Conservation (phyloP, 139 green algal species). For the Tetradesmus lagerheimii region DNA sequence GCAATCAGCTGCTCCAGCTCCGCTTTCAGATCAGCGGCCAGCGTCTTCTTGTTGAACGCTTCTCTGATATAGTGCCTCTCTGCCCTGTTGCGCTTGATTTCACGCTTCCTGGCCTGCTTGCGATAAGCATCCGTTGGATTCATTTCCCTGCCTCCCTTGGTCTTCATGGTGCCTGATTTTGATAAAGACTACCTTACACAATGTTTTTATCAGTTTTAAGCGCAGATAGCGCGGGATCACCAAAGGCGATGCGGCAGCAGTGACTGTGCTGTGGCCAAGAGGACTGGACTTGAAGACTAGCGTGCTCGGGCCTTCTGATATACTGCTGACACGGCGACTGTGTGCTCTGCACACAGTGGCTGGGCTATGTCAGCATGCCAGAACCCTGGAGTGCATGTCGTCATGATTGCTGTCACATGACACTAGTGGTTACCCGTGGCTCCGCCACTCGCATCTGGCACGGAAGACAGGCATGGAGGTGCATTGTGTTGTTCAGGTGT, state of each 20-base stretch:
- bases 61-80: constrained; percentile 88
- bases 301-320: too few species aligned
- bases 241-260: neutral
- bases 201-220: too few species aligned
- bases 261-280: neutral
- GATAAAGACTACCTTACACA: neutral
- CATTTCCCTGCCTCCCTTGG: constrained; percentile 56
- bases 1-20: constrained; percentile 85
- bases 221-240: neutral
- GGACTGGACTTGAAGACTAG: too few species aligned
- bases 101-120: constrained; percentile 84
- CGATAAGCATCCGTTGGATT: constrained; percentile 73
- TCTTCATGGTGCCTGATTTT: constrained; percentile 52
- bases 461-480: too few species aligned
- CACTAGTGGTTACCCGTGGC: too few species aligned
- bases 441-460: too few species aligned
- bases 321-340: too few species aligned
- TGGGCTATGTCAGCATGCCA: neutral
- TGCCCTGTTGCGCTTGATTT: constrained; percentile 89
- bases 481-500: too few species aligned
- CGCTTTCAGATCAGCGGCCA: constrained; percentile 69
- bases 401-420: too few species aligned
- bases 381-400: neutral
- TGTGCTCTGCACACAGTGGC: neutral
- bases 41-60: constrained; percentile 62